Evolutionary conservation across 2,329 filamentous ascomycete species (phyloP), one percentile per base, ranked within the genome.

Genomic region (Neofusicoccum umdonicola): DNA sequence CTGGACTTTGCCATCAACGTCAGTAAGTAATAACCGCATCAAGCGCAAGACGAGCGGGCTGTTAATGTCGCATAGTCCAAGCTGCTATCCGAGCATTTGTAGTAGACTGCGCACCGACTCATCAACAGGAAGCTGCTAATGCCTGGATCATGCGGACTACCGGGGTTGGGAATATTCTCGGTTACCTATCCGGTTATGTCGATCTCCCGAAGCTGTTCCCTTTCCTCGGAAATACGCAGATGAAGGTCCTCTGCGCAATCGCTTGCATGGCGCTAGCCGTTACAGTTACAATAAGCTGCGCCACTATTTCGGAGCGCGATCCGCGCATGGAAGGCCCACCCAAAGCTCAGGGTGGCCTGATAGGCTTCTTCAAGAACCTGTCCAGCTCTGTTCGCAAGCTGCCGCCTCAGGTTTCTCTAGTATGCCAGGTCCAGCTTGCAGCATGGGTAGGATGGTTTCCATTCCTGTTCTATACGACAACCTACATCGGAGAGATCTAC

Each of bases 401-500:
- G 6, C 93, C 94, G 0, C 88, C 89, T 0, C 93, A 96, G 77
- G 92, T 95, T 68, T 85, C 85, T 67, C 89, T 87, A 68, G 92
- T 97, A 42, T 97, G 93, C 65, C 71, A 78, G 61, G 80, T 82
- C 0, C 81, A 83, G 63, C 79, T 82, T 71, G 93, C 89, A 66
- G 92, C 92, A 4, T 98, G 93, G 93, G 88, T 97, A 64, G 94
- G 92, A 61, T 97, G 94, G 87, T 98, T 97, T 72, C 93, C 93
- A 0, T 93, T 97, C 76, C 84, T 98, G 2, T 97, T 96, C 79
- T 98, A 98, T 80, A 92, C 92, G 4, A 96, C 93, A 1, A 96
- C 92, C 17, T 98, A 95, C 76, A 90, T 97, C 69, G 93, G 91
- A 67, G 92, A 97, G 74, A 91, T 98, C 64, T 97, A 97, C 71